A percentile compares a stretch with the other conserved stretches of the same genome.
phyloP scores from a whole-genome alignment of 2,329 filamentous ascomycete species.

The Sporothrix mexicana region DNA sequence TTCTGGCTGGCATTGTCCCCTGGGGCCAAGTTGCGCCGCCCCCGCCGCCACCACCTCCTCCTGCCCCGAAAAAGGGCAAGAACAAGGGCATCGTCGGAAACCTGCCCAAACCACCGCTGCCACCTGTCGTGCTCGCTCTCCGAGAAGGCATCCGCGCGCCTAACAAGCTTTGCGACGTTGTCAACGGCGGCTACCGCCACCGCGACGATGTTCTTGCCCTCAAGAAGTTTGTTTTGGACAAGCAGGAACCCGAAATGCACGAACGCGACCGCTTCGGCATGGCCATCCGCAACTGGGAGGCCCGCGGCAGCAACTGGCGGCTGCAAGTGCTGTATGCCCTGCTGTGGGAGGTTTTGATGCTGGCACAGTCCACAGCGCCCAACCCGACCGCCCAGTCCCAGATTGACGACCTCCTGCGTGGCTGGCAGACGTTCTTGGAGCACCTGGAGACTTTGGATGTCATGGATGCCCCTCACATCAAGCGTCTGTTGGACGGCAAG shows the following conservation, averaged over 20 bases:
- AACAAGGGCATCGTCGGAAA: slow-evolving; percentile 16
- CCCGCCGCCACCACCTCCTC: slow-evolving; percentile 52
- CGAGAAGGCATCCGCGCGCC: slow-evolving; percentile 80
- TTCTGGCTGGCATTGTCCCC: slow-evolving; percentile 74
- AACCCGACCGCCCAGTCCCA: slow-evolving; percentile 43
- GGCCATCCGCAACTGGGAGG: slow-evolving; percentile 74
- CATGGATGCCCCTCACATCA: slow-evolving; percentile 63
- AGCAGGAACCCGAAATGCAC: slow-evolving; percentile 51
- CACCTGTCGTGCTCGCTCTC: slow-evolving; percentile 67
- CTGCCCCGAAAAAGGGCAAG: slow-evolving; percentile 37
- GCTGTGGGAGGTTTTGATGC: slow-evolving; percentile 63
- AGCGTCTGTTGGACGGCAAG: slow-evolving; percentile 74
- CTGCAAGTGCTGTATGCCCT: slow-evolving; percentile 72
- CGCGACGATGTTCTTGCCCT: slow-evolving; percentile 36
- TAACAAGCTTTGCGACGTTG: slow-evolving; percentile 74
- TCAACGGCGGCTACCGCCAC: slow-evolving; percentile 47
- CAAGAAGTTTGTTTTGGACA: slow-evolving; percentile 59
- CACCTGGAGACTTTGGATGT: slow-evolving; percentile 61
- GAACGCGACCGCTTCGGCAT: slow-evolving; percentile 73
- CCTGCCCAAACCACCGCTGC: slow-evolving; percentile 46
- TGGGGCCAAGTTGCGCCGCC: slow-evolving; percentile 63
- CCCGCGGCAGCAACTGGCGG: slow-evolving; percentile 67
- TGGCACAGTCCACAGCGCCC: slow-evolving; percentile 31
- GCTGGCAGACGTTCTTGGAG: slow-evolving; percentile 63
- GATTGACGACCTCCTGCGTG: slow-evolving; percentile 52